phyloP scores from a whole-genome alignment of 1,284 basidiomycete species.

The Schizophyllum commune region DNA sequence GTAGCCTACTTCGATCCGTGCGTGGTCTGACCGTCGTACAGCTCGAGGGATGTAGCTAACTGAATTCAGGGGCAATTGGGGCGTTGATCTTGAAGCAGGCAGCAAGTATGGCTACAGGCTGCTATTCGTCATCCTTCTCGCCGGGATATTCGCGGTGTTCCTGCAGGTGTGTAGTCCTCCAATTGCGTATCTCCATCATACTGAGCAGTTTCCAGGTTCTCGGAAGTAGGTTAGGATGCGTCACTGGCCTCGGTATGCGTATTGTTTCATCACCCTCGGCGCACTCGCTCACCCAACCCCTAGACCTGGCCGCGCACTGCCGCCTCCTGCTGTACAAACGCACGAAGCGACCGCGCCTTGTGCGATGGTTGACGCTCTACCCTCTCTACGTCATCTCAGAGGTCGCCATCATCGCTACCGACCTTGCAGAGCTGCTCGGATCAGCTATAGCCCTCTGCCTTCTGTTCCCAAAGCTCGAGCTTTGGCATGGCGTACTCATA shows the following conservation, averaged over 20 bases:
- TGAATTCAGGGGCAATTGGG: slow-evolving; percentile 59
- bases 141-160: slow-evolving; percentile 78
- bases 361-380: slow-evolving; percentile 62
- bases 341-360: slow-evolving; percentile 50
- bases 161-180: slow-evolving; percentile 46
- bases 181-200: neutral
- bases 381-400: slow-evolving; percentile 68
- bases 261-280: neutral
- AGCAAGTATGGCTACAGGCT: slow-evolving; percentile 78
- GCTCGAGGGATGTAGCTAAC: neutral
- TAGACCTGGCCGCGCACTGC: slow-evolving; percentile 70
- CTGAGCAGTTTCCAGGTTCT: slow-evolving; percentile 34
- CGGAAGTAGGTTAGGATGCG: slow-evolving; percentile 57
- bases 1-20: slow-evolving; percentile 65
- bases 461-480: slow-evolving; percentile 72
- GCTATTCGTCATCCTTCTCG: slow-evolving; percentile 78
- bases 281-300: neutral
- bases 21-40: slow-evolving; percentile 15
- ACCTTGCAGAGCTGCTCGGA: slow-evolving; percentile 74
- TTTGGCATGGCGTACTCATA: slow-evolving; percentile 79
- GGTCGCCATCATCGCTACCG: slow-evolving; percentile 78
- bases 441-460: slow-evolving; percentile 58
- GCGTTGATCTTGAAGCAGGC: slow-evolving; percentile 68
- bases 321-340: slow-evolving; percentile 64
- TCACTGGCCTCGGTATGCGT: slow-evolving; percentile 57